Evolutionary conservation across 2,329 filamentous ascomycete species (phyloP).

Genomic region (Parastagonospora avenae): DNA sequence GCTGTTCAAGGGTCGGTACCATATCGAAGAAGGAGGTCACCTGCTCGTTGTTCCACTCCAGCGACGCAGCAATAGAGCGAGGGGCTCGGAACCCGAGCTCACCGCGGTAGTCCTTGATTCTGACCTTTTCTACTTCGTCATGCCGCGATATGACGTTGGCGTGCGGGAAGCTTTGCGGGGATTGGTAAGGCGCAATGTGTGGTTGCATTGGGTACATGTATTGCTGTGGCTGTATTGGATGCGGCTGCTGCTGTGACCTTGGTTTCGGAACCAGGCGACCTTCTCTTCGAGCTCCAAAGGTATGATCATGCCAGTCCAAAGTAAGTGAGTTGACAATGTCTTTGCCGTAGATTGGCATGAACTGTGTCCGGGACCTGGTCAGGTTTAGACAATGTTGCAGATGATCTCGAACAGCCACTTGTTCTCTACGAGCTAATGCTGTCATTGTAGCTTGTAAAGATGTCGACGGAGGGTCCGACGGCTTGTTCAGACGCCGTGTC

Average conservation of each 20-base stretch:
- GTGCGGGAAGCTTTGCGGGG: slow-evolving; percentile 14
- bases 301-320: slow-evolving; percentile 54
- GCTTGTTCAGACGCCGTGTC: slow-evolving; percentile 59
- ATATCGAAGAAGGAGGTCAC: slow-evolving; percentile 68
- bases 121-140: slow-evolving; percentile 9
- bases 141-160: slow-evolving; percentile 27
- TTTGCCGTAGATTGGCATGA: slow-evolving; percentile 79
- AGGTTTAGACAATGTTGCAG: slow-evolving; percentile 81
- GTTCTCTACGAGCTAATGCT: slow-evolving; percentile 71
- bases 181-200: slow-evolving; percentile 4
- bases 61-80: slow-evolving; percentile 29
- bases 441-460: slow-evolving; percentile 72
- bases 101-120: slow-evolving; percentile 47
- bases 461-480: slow-evolving; percentile 58
- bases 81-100: slow-evolving; percentile 38
- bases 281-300: slow-evolving; percentile 50
- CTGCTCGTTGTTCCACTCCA: slow-evolving; percentile 74
- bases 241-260: slow-evolving; percentile 1
- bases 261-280: slow-evolving; percentile 21
- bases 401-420: slow-evolving; percentile 70
- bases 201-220: slow-evolving; percentile 10
- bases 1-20: slow-evolving; percentile 75
- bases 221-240: slow-evolving; percentile 3
- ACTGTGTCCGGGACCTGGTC: slow-evolving; percentile 79
- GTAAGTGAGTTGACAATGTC: slow-evolving; percentile 77